These are phyloP conservation scores for Stenogyne calaminthoides DNA, from an alignment of 305 asterid genomes.

Conservation along the genomic window DNA sequence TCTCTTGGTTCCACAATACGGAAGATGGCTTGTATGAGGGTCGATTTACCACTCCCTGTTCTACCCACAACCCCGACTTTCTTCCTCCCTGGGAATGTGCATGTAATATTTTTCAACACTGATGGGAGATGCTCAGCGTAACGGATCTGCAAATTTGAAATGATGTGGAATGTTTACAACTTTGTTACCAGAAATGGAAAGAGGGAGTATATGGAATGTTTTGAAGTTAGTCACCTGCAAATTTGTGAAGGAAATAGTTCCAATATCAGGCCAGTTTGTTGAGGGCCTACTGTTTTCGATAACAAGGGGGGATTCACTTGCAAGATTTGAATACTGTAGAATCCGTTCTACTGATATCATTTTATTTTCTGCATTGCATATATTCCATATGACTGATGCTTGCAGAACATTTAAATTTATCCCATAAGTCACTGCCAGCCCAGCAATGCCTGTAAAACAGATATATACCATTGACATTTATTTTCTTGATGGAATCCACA, in stretches of 20 bases:
- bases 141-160: slow-evolving; percentile 61
- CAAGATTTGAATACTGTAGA: slow-evolving; percentile 87
- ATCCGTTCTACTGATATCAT: slow-evolving; percentile 97
- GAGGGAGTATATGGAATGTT: background rate
- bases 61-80: slow-evolving; percentile 97
- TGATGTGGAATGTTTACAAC: background rate
- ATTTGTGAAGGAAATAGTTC: slow-evolving; percentile 73
- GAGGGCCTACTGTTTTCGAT: slow-evolving; percentile 73
- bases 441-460: slow-evolving; percentile 82
- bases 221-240: slow-evolving; percentile 55
- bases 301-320: slow-evolving; percentile 84
- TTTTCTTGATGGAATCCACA: background rate
- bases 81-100: slow-evolving; percentile 94
- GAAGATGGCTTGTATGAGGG: slow-evolving; percentile 95
- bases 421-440: slow-evolving; percentile 95
- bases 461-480: background rate
- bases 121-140: slow-evolving; percentile 97
- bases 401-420: slow-evolving; percentile 85
- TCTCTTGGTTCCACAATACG: slow-evolving; percentile 84
- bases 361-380: slow-evolving; percentile 93
- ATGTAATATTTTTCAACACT: slow-evolving; percentile 76
- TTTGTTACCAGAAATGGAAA: background rate
- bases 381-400: slow-evolving; percentile 96
- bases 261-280: slow-evolving; percentile 75
- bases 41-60: slow-evolving; percentile 98